Conservation (phyloP, 225 moss, liverwort and hornwort species). For the Bryum argenteum region DNA sequence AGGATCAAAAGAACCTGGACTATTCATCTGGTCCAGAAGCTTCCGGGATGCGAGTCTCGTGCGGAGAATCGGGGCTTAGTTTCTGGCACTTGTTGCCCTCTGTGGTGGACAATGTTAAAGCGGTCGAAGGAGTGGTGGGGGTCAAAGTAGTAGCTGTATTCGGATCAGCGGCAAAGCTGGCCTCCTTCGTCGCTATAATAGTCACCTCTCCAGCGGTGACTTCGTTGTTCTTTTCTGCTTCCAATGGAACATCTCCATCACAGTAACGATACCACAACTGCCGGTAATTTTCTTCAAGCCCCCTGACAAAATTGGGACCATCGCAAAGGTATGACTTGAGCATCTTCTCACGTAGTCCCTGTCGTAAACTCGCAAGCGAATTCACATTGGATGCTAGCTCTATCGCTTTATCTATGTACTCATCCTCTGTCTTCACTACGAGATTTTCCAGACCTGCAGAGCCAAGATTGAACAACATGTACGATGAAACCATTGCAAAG, state of each 20-base stretch:
- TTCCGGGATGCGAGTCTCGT: too few species aligned
- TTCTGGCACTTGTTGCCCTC: constrained; percentile 48
- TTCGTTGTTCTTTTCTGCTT: constrained; percentile 34
- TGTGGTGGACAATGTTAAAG: constrained; percentile 57
- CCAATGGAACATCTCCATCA: constrained; percentile 55
- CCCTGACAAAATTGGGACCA: constrained; percentile 84
- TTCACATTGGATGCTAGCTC: constrained; percentile 78
- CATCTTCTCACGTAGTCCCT: constrained; percentile 86
- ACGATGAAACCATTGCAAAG: too few species aligned
- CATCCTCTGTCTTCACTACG: constrained; percentile 82
- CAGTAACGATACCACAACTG: constrained; percentile 88
- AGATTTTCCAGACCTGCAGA: constrained; percentile 74
- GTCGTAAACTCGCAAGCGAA: constrained; percentile 64
- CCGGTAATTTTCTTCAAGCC: constrained; percentile 79
- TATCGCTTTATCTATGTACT: constrained; percentile 77
- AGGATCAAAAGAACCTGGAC: too few species aligned
- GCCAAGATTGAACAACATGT: too few species aligned
- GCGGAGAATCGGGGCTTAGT: constrained; percentile 39
- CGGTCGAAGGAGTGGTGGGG: constrained; percentile 20
- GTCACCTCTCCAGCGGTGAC: constrained; percentile 49
- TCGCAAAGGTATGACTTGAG: constrained; percentile 89
- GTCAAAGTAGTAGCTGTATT: constrained; percentile 5
- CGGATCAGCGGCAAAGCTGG: constrained; percentile 31
- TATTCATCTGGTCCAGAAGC: too few species aligned
- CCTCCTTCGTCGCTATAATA: constrained; percentile 70